phyloP scores from a whole-genome alignment of 352 stramenopile genomes.

The Phytopythium ostracodes region DNA sequence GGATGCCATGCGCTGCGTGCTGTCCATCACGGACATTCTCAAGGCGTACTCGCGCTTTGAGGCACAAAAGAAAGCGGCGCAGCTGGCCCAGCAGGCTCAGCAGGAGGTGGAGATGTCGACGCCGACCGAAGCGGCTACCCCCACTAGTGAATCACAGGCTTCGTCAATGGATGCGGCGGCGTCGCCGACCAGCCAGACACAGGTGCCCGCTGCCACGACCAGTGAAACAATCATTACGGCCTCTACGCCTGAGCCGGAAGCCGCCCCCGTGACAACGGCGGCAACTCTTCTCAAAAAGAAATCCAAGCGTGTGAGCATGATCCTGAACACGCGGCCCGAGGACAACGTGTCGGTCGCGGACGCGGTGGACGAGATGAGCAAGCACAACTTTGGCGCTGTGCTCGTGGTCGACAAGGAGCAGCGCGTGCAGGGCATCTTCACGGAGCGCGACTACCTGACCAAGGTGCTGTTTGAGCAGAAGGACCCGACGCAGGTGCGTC shows the following conservation, averaged over 20 bases:
- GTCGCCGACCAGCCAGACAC: neutral
- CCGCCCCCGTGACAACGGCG: conserved; percentile 39
- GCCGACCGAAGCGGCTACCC: neutral
- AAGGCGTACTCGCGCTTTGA: conserved; percentile 73
- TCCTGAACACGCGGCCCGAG: conserved; percentile 77
- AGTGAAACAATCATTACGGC: neutral
- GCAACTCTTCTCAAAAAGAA: conserved; percentile 80
- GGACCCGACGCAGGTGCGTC: conserved; percentile 44
- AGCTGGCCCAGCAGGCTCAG: neutral
- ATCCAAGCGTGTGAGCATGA: conserved; percentile 74
- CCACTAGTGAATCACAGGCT: neutral
- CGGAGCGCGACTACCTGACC: conserved; percentile 79
- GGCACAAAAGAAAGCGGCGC: conserved; percentile 38
- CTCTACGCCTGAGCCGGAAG: neutral
- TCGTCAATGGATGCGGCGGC: neutral
- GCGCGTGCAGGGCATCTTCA: conserved; percentile 80
- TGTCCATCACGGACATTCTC: conserved; percentile 85
- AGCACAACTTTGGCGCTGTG: conserved; percentile 78
- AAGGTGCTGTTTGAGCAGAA: conserved; percentile 74
- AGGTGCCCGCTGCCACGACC: neutral
- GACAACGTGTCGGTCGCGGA: conserved; percentile 75
- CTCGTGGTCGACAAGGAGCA: conserved; percentile 83
- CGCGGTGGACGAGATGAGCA: conserved; percentile 72
- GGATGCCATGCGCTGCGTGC: conserved; percentile 80
- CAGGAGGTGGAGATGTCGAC: neutral